Evolutionary conservation across 176 grass and related monocot species (phyloP).

Genomic region (Oryza nivara): DNA sequence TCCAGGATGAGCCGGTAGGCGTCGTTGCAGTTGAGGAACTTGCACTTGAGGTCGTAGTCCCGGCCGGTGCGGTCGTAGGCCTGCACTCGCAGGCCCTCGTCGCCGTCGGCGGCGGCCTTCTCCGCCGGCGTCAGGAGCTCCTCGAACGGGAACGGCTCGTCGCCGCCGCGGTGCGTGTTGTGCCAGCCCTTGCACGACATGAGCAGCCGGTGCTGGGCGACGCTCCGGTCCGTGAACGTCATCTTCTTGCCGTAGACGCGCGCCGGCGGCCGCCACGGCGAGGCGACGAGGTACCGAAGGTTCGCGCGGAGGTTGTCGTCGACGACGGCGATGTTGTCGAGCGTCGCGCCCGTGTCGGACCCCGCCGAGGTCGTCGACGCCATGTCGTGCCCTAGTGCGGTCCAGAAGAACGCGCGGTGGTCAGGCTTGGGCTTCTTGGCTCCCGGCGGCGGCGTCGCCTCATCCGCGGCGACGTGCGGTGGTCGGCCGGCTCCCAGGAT

Average conservation of each 20-base stretch:
- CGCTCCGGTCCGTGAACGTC: neutral
- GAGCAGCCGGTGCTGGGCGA: neutral
- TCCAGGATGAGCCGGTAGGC: too few species aligned
- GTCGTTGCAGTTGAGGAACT: too few species aligned
- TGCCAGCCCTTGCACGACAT: conserved; percentile 20
- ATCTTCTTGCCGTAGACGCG: conserved; percentile 1
- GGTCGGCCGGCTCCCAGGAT: too few species aligned
- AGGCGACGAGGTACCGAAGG: neutral
- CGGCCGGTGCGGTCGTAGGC: too few species aligned
- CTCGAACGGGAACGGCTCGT: neutral
- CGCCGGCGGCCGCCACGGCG: neutral
- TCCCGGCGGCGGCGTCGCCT: neutral
- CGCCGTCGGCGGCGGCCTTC: too few species aligned
- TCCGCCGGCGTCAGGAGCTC: too few species aligned
- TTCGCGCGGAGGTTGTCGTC: neutral
- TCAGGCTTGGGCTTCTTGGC: neutral
- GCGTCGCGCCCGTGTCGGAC: neutral
- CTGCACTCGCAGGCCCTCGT: too few species aligned
- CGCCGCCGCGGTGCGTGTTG: neutral
- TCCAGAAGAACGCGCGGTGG: neutral
- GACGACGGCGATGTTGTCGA: conserved; percentile 15
- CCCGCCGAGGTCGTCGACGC: neutral
- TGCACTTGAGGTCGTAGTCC: too few species aligned
- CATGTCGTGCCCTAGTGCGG: neutral
- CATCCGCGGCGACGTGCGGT: too few species aligned